Evolutionary conservation across 164 flowering plant genomes (phyloP), one percentile per base, ranked within the genome.

Genomic region (Aristolochia fimbriata): DNA sequence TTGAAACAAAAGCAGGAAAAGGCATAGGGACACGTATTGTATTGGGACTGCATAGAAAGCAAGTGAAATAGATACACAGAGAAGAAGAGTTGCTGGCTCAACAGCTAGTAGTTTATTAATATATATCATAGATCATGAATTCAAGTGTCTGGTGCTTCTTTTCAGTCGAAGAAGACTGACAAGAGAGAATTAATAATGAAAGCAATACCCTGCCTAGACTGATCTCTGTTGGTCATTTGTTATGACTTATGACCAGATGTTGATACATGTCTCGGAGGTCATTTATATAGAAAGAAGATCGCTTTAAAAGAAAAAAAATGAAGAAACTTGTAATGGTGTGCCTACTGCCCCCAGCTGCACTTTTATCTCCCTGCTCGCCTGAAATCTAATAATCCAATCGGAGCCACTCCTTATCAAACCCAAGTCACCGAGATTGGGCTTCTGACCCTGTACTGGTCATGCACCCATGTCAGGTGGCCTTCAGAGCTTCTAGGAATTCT

Each of bases 401-500:
- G 13, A 23, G 22, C 15, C 61, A 27, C 30, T 37, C 52, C 64
- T 65, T 59, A 17, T 7, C 65, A 55, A 62, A 74, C 71, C 96
- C 94, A 88, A 66, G 92, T 83, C 57, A 88, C 88, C 43, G 90
- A 81, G 51, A 91, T 71, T 19, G 97, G 87, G 68, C 97, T 91
- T 69, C 81, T 77, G 47, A 88, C 87, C 74, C 76, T 76, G 66
- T 81, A 63, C 33, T 57, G 66, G 30, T 71, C 62, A 64, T 82
- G 72, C 47, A 80, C 70, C 97, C 97, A 91, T 51, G 81, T 75
- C 77, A 91, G 61, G 22, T 85, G 74, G 55, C 97, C 96, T 73
- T 88, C 74, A 58, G 72, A 72, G 62, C 58, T 62, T 22, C 47
- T 61, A 13, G 57, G 65, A 47, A 31, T 49, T 55, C 65, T 70